Evolutionary conservation across 169 alveolate genomes (phyloP), one percentile per base, ranked within the genome.

Genomic region (Plasmodium chabaudi): DNA sequence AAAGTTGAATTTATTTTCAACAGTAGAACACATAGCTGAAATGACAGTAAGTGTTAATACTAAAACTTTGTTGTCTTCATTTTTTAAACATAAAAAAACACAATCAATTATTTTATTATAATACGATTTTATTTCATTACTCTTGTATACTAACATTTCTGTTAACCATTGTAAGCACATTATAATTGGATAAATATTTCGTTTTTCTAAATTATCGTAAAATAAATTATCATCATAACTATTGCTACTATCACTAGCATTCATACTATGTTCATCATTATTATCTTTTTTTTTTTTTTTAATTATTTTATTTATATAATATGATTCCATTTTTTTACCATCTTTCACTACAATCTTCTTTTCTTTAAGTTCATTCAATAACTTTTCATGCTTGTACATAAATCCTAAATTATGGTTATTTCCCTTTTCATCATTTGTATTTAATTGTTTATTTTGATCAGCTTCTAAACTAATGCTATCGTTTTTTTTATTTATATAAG

Each of bases 1-100:
- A 27, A 82, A 82, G 55, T 67, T n/a, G 10, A 82, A 82, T 56
- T 82, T 82, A 67, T 82, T 82, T 34, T 82, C 60, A 44, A 82
- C 90, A 0, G 84, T 82, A 0, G 84, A 67, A 61, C 90, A 82
- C 90, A 82, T 82, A 27, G 90, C 90, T 17, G 90, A 82, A 12
- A 82, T 47, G 9, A 82, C 90, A 1, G 90, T 82, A n/a, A 82
- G 82, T 6, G 90, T 53, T 23, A 82, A 61, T 12, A 82, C 46
- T 7, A 82, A 56, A 21, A 82, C 90, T 47, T 82, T 59, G 23
- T 67, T 82, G 61, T 82, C 72, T 19, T 82, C 75, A 56, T 39
- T 82, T 67, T 70, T 51, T 10, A 82, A 70, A 56, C 90, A 82
- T 10, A 67, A 67, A 56, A 82, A 82, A 12, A 82, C 61, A 42